Evolutionary conservation across 768 basidiomycete genomes (phyloP).

Genomic region (Cubamyces sp.): DNA sequence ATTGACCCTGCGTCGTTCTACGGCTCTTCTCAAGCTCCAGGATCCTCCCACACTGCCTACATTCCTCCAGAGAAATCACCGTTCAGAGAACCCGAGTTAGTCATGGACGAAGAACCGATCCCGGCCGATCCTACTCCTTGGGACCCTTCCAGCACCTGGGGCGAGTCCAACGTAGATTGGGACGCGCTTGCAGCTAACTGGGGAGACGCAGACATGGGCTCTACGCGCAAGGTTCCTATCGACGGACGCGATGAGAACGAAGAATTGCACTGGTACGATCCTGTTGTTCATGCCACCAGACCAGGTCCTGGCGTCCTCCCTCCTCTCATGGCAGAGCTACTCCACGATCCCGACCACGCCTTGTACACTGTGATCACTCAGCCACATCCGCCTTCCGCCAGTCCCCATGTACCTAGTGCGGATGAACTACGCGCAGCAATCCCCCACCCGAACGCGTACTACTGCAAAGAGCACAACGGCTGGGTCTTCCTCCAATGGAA

Average conservation of each 20-base stretch:
- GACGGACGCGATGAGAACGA: conserved; percentile 63
- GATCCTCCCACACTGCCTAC: conserved; percentile 44
- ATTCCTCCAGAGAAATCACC: conserved; percentile 32
- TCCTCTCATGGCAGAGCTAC: conserved; percentile 62
- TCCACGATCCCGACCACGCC: conserved; percentile 76
- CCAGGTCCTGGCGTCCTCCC: conserved; percentile 77
- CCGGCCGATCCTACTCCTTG: conserved; percentile 12
- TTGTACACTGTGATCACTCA: conserved; percentile 62
- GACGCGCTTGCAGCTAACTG: conserved; percentile 5
- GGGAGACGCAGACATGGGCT: conserved; percentile 9
- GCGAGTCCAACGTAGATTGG: conserved; percentile 13
- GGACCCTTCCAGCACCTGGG: conserved; percentile 23
- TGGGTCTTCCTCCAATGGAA: conserved; percentile 81
- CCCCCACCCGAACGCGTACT: conserved; percentile 84
- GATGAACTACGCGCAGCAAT: conserved; percentile 70
- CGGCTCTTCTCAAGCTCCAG: conserved; percentile 22
- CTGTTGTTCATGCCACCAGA: conserved; percentile 45
- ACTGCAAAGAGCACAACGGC: conserved; percentile 79
- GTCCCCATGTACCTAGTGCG: conserved; percentile 50
- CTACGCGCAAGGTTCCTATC: conserved; percentile 44
- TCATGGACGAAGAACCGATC: conserved; percentile 30
- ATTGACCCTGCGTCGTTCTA: conserved; percentile 25
- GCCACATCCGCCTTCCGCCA: conserved; percentile 30
- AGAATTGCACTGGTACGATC: conserved; percentile 74
- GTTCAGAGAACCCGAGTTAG: conserved; percentile 38